A percentile compares a stretch with the other conserved stretches of the same genome.
These are phyloP conservation scores for Nemania abortiva DNA, from an alignment of 2,329 filamentous ascomycete species.

Conservation along the genomic window DNA sequence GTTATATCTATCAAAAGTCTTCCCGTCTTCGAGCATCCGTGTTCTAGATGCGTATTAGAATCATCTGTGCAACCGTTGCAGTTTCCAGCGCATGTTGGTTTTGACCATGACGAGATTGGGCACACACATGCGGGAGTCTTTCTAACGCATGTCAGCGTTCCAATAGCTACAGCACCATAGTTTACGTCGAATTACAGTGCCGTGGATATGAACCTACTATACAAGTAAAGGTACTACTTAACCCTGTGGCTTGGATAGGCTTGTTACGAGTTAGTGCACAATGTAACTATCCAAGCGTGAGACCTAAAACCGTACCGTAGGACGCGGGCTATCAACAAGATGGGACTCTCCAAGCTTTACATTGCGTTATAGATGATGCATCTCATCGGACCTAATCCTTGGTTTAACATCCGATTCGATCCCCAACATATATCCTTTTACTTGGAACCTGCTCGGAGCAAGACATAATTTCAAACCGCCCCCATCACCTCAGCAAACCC, in stretches of 20 bases:
- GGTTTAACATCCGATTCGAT: slow-evolving; percentile 31
- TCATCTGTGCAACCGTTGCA: slow-evolving; percentile 20
- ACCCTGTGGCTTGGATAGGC: background rate
- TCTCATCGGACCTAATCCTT: slow-evolving; percentile 28
- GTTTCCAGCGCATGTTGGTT: slow-evolving; percentile 17
- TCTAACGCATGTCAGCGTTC: slow-evolving; percentile 7
- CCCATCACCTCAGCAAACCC: background rate
- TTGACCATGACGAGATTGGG: background rate
- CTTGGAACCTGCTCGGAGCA: slow-evolving; percentile 9
- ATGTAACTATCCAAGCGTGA: slow-evolving; percentile 25
- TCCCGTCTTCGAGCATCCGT: slow-evolving; percentile 12
- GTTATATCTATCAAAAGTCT: slow-evolving; percentile 6
- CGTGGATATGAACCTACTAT: background rate
- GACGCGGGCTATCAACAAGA: slow-evolving; percentile 28
- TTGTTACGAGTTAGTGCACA: slow-evolving; percentile 3
- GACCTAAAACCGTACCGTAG: slow-evolving; percentile 34
- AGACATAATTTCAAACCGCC: slow-evolving; percentile 2
- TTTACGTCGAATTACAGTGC: background rate
- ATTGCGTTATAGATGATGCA: slow-evolving; percentile 12
- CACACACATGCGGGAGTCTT: background rate
- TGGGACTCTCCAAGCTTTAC: slow-evolving; percentile 21
- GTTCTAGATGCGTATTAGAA: slow-evolving; percentile 9
- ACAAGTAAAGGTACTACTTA: background rate
- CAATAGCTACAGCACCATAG: background rate
- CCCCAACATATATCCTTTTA: slow-evolving; percentile 12